Conservation (phyloP, 768 basidiomycete genomes). For the Termitomyces sp. region DNA sequence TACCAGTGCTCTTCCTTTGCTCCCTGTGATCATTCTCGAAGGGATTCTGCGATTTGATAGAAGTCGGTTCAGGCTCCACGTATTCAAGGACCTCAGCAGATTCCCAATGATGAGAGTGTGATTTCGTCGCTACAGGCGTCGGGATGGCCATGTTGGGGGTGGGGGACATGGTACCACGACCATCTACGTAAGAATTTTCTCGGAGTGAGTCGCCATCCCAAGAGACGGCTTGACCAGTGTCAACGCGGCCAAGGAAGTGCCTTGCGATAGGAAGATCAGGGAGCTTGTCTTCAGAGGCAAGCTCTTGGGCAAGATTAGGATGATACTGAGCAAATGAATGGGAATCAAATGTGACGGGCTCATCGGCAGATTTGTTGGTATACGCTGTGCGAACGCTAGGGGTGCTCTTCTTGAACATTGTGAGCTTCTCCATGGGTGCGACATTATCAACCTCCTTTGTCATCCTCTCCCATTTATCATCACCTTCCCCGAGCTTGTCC, state of each 20-base stretch:
- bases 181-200: slow-evolving; percentile 40
- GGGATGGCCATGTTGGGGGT: slow-evolving; percentile 50
- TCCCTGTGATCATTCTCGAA: slow-evolving; percentile 24
- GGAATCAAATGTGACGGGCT: slow-evolving; percentile 34
- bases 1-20: slow-evolving; percentile 36
- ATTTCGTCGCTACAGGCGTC: slow-evolving; percentile 55
- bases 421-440: slow-evolving; percentile 57
- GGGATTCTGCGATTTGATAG: slow-evolving; percentile 19
- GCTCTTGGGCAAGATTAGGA: slow-evolving; percentile 48
- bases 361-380: slow-evolving; percentile 42
- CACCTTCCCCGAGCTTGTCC: slow-evolving; percentile 54
- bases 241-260: slow-evolving; percentile 42
- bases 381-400: slow-evolving; percentile 54
- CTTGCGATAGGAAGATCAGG: slow-evolving; percentile 33
- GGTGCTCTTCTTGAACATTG: slow-evolving; percentile 61
- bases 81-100: slow-evolving; percentile 60
- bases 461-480: slow-evolving; percentile 45
- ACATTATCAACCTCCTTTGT: slow-evolving; percentile 42
- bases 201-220: slow-evolving; percentile 55
- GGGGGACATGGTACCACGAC: slow-evolving; percentile 49
- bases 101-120: slow-evolving; percentile 61
- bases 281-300: slow-evolving; percentile 34
- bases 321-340: slow-evolving; percentile 61
- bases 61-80: slow-evolving; percentile 28
- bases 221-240: slow-evolving; percentile 39